phyloP scores from a whole-genome alignment of 192 early-diverging fungal genomes.

The Gorgonomyces haynaldii region DNA sequence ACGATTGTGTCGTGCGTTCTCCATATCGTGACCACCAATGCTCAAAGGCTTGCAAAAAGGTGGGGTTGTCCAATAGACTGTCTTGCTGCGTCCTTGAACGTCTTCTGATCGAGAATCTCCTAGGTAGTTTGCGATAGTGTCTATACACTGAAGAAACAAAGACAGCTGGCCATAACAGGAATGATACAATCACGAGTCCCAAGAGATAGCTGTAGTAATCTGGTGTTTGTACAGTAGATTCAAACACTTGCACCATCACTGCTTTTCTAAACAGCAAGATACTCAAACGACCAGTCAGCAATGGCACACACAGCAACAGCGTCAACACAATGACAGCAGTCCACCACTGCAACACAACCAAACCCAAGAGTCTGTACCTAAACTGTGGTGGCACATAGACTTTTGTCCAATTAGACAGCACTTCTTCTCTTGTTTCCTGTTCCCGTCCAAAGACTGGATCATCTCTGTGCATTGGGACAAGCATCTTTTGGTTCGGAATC shows the following conservation, averaged over 20 bases:
- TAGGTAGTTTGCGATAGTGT: constrained; percentile 7
- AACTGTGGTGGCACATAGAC: constrained; percentile 75
- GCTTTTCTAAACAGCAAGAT: too few relatives aligned
- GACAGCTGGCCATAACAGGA: too few relatives aligned
- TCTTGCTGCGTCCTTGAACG: not conserved
- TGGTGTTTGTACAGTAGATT: too few relatives aligned
- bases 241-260: too few relatives aligned
- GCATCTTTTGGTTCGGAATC: constrained; percentile 63
- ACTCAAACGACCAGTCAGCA: too few relatives aligned
- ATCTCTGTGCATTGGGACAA: constrained; percentile 51
- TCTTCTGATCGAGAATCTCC: not conserved
- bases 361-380: constrained; percentile 33
- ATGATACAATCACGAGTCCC: too few relatives aligned
- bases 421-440: constrained; percentile 38
- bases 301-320: too few relatives aligned
- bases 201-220: too few relatives aligned
- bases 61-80: not conserved
- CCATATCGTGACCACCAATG: constrained; percentile 9
- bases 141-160: too few relatives aligned
- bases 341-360: not conserved
- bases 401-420: constrained; percentile 49
- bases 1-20: not conserved
- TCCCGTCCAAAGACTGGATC: constrained; percentile 31
- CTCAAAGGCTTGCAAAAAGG: not conserved
- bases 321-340: not conserved